Conservation (phyloP, 2,329 filamentous ascomycete species). For the Fusarium euwallaceae region DNA sequence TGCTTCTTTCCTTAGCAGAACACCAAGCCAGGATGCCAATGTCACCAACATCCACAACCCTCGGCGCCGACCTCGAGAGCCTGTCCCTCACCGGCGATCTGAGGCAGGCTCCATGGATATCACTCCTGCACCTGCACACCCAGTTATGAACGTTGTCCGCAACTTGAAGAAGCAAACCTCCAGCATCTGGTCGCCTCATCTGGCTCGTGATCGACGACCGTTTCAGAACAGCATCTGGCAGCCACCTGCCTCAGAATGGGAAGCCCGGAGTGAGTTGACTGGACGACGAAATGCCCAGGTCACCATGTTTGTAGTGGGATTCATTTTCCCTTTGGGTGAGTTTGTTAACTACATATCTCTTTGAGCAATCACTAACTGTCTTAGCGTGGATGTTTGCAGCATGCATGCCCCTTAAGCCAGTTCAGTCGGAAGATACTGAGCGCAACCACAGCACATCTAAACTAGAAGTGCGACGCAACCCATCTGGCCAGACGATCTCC, state of each 20-base stretch:
- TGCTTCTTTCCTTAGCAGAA: conserved; percentile 61
- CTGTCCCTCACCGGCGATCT: conserved; percentile 23
- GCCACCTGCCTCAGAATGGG: conserved; percentile 78
- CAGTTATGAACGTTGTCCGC: conserved; percentile 45
- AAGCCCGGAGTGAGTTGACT: conserved; percentile 69
- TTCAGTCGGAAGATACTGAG: conserved; percentile 65
- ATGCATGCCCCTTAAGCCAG: conserved; percentile 77
- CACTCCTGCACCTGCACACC: conserved; percentile 50
- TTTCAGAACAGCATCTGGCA: conserved; percentile 76
- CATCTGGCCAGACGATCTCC: conserved; percentile 51
- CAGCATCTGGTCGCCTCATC: conserved; percentile 80
- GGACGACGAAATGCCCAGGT: conserved; percentile 81
- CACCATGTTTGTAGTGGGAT: conserved; percentile 80
- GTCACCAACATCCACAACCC: conserved; percentile 61
- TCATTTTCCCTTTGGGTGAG: conserved; percentile 80
- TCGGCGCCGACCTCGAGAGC: conserved; percentile 59
- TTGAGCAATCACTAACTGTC: conserved; percentile 22
- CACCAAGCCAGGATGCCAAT: conserved; percentile 64
- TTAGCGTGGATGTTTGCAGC: conserved; percentile 85
- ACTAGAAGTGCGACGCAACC: conserved; percentile 54
- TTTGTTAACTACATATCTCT: conserved; percentile 3
- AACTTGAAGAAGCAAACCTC: conserved; percentile 64
- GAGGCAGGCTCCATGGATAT: conserved; percentile 60
- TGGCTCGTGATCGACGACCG: conserved; percentile 73
- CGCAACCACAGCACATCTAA: conserved; percentile 56